Conservation (phyloP, 2,329 filamentous ascomycete genomes). For the Colletotrichum sp. region DNA sequence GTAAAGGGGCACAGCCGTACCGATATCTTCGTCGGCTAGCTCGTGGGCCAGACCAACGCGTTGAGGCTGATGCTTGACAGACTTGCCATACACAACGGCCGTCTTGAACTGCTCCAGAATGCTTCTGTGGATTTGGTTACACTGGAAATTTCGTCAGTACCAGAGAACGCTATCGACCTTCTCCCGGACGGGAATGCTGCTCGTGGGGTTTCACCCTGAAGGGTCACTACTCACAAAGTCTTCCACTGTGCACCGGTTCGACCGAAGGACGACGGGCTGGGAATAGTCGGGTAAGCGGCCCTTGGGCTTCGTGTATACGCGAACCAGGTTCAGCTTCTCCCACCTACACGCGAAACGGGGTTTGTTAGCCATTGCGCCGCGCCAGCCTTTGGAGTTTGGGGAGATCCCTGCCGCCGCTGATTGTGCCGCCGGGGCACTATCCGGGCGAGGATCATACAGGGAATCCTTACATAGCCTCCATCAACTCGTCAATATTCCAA, state of each 20-base stretch:
- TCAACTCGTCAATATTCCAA: conserved; percentile 96
- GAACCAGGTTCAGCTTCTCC: conserved; percentile 61
- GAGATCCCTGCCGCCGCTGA: neutral
- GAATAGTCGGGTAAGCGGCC: conserved; percentile 93
- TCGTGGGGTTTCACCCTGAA: neutral
- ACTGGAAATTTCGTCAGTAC: conserved; percentile 63
- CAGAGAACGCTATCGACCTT: neutral
- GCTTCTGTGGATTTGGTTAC: conserved; percentile 94
- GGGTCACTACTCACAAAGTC: conserved; percentile 79
- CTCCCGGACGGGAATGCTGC: neutral
- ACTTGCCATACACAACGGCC: conserved; percentile 96
- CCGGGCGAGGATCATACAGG: neutral
- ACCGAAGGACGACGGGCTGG: conserved; percentile 85
- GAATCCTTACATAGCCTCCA: conserved; percentile 80
- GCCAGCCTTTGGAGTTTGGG: neutral
- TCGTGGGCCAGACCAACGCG: conserved; percentile 90
- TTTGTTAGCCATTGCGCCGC: neutral
- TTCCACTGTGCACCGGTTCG: conserved; percentile 86
- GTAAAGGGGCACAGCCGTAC: conserved; percentile 55
- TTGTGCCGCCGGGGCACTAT: neutral
- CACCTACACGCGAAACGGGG: neutral
- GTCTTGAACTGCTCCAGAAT: conserved; percentile 96
- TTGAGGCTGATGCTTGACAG: conserved; percentile 98
- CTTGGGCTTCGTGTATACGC: conserved; percentile 98
- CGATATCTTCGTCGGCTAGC: conserved; percentile 95